These are phyloP conservation scores for Sphaerulina populicola DNA, from an alignment of 2,329 filamentous ascomycete species.

Conservation along the genomic window DNA sequence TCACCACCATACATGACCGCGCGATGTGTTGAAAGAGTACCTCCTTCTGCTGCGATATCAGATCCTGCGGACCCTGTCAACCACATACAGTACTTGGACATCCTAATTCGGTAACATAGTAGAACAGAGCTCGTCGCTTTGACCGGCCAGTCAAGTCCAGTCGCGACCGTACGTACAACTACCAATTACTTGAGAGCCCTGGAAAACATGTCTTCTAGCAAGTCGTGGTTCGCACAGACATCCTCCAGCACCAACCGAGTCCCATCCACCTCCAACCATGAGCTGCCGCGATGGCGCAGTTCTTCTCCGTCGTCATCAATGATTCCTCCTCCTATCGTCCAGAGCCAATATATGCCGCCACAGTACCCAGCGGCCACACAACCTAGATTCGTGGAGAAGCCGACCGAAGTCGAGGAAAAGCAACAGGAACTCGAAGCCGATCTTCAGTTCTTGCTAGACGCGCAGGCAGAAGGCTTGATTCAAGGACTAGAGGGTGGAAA, in stretches of 20 bases:
- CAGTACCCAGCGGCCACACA: constrained; percentile 20
- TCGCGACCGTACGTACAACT: neutral
- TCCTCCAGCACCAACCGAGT: constrained; percentile 21
- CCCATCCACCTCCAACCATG: constrained; percentile 21
- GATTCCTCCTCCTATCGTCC: constrained; percentile 32
- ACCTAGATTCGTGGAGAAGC: constrained; percentile 40
- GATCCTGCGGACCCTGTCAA: neutral
- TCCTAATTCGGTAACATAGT: neutral
- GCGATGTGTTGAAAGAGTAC: neutral
- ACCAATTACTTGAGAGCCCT: neutral
- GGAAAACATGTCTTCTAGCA: constrained; percentile 16
- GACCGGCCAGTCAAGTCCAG: neutral
- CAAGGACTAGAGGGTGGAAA: constrained; percentile 38
- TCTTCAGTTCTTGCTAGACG: constrained; percentile 52
- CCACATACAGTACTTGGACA: neutral
- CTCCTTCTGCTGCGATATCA: neutral
- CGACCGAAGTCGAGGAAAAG: constrained; percentile 35
- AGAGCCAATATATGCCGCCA: constrained; percentile 24
- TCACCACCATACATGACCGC: neutral
- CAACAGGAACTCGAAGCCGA: constrained; percentile 49
- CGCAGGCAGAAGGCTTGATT: constrained; percentile 51
- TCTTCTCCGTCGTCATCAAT: constrained; percentile 30
- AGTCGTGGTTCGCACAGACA: constrained; percentile 26
- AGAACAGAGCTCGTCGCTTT: neutral
- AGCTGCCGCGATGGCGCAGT: constrained; percentile 31